Percentiles rank a stretch among this genome's conserved stretches.
These are phyloP conservation scores for Colletotrichum sp. DNA, from an alignment of 2,329 filamentous ascomycete species.

Conservation along the genomic window DNA sequence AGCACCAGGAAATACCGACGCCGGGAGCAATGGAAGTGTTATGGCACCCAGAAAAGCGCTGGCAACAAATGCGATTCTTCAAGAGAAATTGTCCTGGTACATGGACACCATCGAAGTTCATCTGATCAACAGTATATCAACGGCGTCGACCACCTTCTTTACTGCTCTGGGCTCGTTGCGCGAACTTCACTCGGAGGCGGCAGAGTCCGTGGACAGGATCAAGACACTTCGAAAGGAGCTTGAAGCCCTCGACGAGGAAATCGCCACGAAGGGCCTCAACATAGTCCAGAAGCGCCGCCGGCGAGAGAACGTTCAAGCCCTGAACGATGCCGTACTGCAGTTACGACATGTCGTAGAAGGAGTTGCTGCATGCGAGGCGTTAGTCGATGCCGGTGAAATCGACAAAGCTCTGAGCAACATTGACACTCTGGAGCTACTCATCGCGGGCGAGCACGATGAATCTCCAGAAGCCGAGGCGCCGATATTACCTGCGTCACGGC, in stretches of 20 bases:
- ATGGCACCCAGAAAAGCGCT: constrained; percentile 79
- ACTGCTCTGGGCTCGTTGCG: constrained; percentile 89
- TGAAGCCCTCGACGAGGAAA: constrained; percentile 80
- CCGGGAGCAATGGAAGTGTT: constrained; percentile 60
- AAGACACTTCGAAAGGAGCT: constrained; percentile 81
- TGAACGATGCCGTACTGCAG: constrained; percentile 84
- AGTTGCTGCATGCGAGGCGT: constrained; percentile 76
- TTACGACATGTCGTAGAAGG: constrained; percentile 79
- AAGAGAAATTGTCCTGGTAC: constrained; percentile 99
- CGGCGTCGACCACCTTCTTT: constrained; percentile 95
- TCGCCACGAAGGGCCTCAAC: constrained; percentile 83
- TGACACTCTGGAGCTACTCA: constrained; percentile 78
- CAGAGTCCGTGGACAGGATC: constrained; percentile 88
- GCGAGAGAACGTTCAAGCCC: constrained; percentile 81
- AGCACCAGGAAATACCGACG: constrained; percentile 56
- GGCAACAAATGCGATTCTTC: constrained; percentile 94
- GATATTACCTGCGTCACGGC: constrained; percentile 37
- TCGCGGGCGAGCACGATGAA: constrained; percentile 70
- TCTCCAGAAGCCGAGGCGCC: constrained; percentile 31
- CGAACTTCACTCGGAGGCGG: constrained; percentile 89
- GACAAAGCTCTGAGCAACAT: constrained; percentile 81
- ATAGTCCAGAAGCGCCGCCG: constrained; percentile 83
- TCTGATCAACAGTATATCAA: constrained; percentile 93
- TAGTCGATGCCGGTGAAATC: constrained; percentile 84
- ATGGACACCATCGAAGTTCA: constrained; percentile 99